Evolutionary conservation across 2,329 filamentous ascomycete genomes (phyloP), one percentile per base, ranked within the genome.

Genomic region (Endothia cerciana): DNA sequence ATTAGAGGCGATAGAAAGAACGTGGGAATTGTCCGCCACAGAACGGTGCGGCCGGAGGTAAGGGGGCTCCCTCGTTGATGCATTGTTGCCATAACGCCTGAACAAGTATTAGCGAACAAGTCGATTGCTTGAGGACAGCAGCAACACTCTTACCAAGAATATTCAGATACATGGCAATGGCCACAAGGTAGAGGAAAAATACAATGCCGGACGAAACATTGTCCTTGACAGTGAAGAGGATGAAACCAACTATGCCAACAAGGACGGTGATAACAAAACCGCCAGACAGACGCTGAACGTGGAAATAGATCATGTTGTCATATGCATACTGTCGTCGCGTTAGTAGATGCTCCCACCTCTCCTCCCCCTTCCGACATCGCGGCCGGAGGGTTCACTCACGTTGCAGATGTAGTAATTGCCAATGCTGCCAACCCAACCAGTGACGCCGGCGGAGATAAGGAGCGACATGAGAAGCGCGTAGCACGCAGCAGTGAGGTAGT

Each of bases 341-440:
- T 8, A 65, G 64, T 45, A 36, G 51, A n/a, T n/a, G n/a, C n/a
- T n/a, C n/a, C n/a, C n/a, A n/a, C n/a, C n/a, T n/a, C n/a, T 38
- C 13, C 17, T 47, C 2, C 43, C 19, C 2, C 8, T 28, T 10
- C 33, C 4, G 10, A 36, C 6, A 36, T 36, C 10, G 33, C 33
- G 6, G 4, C 33, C 5, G 33, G 10, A 36, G 6, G 4, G 6
- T 36, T 28, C 22, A 68, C 71, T 71, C 64, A 74, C 72, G 45
- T 76, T 75, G 43, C 72, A 73, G 45, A 89, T 80, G 69, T 89
- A 89, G 73, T 88, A 89, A 40, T 84, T 85, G 1, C 87, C 87
- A 36, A 85, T 85, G 64, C 85, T 86, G 7, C 85, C 85, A 49
- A 89, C 87, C 86, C 85, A 89, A 7, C 86, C 87, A 30, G 86